These are phyloP conservation scores for Starmerella roubikii DNA, from an alignment of 805 yeast species.

Conservation along the genomic window DNA sequence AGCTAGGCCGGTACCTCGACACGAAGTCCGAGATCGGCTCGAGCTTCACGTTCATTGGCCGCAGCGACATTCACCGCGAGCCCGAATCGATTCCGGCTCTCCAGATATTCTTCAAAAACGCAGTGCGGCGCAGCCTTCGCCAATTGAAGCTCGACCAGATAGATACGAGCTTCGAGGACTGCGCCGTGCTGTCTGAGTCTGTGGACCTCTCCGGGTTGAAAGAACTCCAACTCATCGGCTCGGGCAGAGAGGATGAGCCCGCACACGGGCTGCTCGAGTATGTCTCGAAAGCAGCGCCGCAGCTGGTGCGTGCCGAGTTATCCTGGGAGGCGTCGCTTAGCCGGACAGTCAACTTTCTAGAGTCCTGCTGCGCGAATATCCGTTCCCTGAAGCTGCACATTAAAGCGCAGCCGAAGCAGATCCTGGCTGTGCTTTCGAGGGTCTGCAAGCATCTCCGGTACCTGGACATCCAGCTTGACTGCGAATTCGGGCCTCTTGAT, in stretches of 20 bases:
- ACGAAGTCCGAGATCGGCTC: slow-evolving; percentile 21
- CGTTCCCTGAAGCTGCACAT: slow-evolving; percentile 11
- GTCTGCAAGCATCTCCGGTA: slow-evolving; percentile 7
- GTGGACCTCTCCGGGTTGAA: slow-evolving; percentile 12
- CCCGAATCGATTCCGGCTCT: slow-evolving; percentile 9
- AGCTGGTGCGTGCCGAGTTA: slow-evolving; percentile 9
- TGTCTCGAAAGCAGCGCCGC: slow-evolving; percentile 5
- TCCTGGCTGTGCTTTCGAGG: neutral
- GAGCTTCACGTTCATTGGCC: slow-evolving; percentile 21
- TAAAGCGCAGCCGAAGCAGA: slow-evolving; percentile 5
- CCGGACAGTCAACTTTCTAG: slow-evolving; percentile 4
- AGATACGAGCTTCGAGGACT: slow-evolving; percentile 6
- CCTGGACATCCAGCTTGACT: slow-evolving; percentile 8
- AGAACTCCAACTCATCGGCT: slow-evolving; percentile 11
- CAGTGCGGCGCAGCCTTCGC: neutral
- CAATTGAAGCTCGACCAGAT: slow-evolving; percentile 11
- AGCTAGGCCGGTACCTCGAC: slow-evolving; percentile 18
- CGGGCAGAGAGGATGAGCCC: slow-evolving; percentile 10
- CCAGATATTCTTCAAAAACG: slow-evolving; percentile 5
- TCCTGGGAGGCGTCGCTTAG: slow-evolving; percentile 14
- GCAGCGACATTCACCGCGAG: slow-evolving; percentile 13
- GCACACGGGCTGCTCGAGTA: slow-evolving; percentile 8
- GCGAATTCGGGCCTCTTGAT: slow-evolving; percentile 11
- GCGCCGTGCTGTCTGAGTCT: slow-evolving; percentile 2
- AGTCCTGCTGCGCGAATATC: slow-evolving; percentile 4